Evolutionary conservation across 2,329 filamentous ascomycete genomes (phyloP), one percentile per base, ranked within the genome.

Genomic region (Neofusicoccum umdonicola): DNA sequence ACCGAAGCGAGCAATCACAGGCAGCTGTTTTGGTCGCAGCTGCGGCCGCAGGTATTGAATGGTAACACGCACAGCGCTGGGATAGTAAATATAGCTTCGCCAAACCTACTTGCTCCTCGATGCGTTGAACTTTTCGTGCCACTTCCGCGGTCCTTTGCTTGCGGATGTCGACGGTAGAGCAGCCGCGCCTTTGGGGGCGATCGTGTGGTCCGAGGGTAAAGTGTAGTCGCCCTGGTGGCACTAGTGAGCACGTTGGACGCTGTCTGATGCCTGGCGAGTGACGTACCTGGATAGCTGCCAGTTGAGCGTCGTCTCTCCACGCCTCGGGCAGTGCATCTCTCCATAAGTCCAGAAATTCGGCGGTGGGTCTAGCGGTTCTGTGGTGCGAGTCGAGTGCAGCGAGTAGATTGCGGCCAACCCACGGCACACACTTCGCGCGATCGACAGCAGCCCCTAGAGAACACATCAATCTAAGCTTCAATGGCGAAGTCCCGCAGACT

Each of bases 331-430:
- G 56, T 12, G 65, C 66, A 63, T 78, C 76, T 66, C 72, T 72
- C 76, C 76, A 78, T 7, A 71, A 67, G 63, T 77, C 75, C 15
- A 74, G 70, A 65, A 77, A 78, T 17, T 73, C 71, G 15, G 72
- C 70, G 7, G 74, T 73, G 37, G 73, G 70, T 50, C 73, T 74
- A 56, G 71, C 68, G 34, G 63, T 41, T 19, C 51, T 48, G 50
- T 64, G 31, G 41, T 65, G 48, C 6, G 62, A 68, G 51, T 70
- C 73, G 13, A 65, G 15, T 42, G 72, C 74, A 52, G 73, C 70
- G 9, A 78, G 69, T 27, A 78, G 44, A 7, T 64, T 73, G 56
- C 58, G 71, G 31, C 75, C 76, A 15, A 74, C 70, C 57, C 76
- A 77, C 1, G 64, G 65, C 11, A 76, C 71, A 4, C 73, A 75